These are phyloP conservation scores for Cryptococcus floricola DNA, from an alignment of 1,284 basidiomycete genomes.

Conservation along the genomic window DNA sequence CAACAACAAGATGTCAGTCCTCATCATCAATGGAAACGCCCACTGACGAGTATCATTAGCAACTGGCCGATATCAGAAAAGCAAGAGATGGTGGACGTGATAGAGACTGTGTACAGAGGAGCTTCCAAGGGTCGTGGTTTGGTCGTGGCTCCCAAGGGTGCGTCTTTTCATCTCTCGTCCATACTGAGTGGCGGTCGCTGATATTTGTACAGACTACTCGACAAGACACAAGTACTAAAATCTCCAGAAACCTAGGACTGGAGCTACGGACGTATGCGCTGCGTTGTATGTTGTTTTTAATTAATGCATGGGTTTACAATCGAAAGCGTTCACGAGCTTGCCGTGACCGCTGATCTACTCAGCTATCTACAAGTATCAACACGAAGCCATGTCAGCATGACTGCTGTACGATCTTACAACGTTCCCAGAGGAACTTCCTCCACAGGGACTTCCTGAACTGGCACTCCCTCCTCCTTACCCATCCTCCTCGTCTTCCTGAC, in stretches of 20 bases:
- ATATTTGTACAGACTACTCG: conserved; percentile 42
- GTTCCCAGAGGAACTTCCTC: too few species aligned
- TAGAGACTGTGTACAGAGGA: conserved; percentile 96
- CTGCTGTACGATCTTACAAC: too few species aligned
- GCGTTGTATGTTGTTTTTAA: not conserved
- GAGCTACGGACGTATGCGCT: not conserved
- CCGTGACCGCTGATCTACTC: too few species aligned
- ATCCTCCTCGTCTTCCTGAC: conserved; percentile 42
- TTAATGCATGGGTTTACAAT: not conserved
- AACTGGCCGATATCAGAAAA: conserved; percentile 98
- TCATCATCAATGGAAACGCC: not conserved
- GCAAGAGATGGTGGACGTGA: conserved; percentile 95
- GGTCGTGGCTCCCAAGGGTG: conserved; percentile 93
- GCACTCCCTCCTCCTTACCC: conserved; percentile 34
- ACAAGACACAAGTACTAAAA: conserved; percentile 49
- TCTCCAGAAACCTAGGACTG: too few species aligned
- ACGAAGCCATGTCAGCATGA: too few species aligned
- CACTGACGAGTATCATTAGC: conserved; percentile 50
- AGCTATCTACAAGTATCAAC: too few species aligned
- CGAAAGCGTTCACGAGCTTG: too few species aligned
- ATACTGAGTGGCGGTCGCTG: not conserved
- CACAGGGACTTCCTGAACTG: too few species aligned
- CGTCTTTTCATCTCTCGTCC: conserved; percentile 19
- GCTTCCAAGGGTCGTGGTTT: conserved; percentile 97
- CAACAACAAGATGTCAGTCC: conserved; percentile 94